A percentile compares a stretch with the other conserved stretches of the same genome.
Evolutionary conservation across 805 yeast species (phyloP).

Genomic region (Spathaspora arborariae): DNA sequence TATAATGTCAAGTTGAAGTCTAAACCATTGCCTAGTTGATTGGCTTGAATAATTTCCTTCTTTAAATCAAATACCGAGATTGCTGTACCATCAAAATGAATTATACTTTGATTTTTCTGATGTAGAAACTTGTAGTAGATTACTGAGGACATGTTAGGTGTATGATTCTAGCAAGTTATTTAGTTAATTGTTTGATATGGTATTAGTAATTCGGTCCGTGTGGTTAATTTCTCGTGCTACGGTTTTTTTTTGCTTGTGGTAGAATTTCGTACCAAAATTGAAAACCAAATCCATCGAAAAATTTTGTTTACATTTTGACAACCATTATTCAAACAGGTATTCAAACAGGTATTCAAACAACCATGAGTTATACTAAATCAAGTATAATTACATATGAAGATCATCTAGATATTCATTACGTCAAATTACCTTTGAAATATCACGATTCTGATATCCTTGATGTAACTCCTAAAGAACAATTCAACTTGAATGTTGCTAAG

Average conservation of each 20-base stretch:
- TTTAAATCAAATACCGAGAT: constrained; percentile 91
- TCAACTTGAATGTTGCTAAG: constrained; percentile 15
- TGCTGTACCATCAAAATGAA: constrained; percentile 94
- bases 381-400: constrained; percentile 17
- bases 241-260: too few species aligned
- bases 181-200: too few species aligned
- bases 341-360: neutral
- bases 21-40: constrained; percentile 76
- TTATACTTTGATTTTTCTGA: constrained; percentile 72
- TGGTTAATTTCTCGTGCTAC: too few species aligned
- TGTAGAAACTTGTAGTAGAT: constrained; percentile 85
- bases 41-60: constrained; percentile 79
- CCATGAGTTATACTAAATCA: constrained; percentile 13
- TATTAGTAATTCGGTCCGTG: too few species aligned
- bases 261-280: too few species aligned
- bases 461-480: constrained; percentile 20
- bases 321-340: neutral
- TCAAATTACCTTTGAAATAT: constrained; percentile 25
- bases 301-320: neutral
- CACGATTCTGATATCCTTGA: neutral
- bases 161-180: too few species aligned
- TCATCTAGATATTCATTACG: constrained; percentile 6
- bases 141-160: constrained; percentile 66
- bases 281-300: neutral
- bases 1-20: constrained; percentile 76